Evolutionary conservation across 495 filamentous ascomycete genomes (phyloP), one percentile per base, ranked within the genome.

Genomic region (Aspergillus sclerotioniger): DNA sequence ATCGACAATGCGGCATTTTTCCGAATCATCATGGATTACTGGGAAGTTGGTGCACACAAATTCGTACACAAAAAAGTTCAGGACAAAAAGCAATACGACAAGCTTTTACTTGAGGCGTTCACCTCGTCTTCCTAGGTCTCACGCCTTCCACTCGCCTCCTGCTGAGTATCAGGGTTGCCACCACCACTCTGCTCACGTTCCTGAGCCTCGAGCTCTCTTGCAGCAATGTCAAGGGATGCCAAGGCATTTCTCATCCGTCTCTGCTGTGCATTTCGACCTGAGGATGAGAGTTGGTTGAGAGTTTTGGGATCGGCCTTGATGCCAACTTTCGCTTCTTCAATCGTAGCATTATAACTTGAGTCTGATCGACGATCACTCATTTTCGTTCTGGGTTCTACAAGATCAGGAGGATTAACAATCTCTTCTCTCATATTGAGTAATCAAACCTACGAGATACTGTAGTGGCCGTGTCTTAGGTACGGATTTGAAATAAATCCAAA

Each of bases 11-110:
- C n/a, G n/a, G 35, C 35, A 39, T 39, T 39, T 39, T 39, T 39
- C 9, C 3, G 25, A 19, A 43, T 45, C 8, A 46, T 47, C 3
- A n/a, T 31, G 9, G 31, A 39, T 29, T 57, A 50, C 41, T 57
- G 54, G 54, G 20, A 7, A 3, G 16, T 21, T 13, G 20, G 43
- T 41, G 54, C 46, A 3, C 1, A 13, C 3, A 51, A 51, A 28
- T 57, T 57, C 13, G n/a, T 57, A 8, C 15, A 31, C 9, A 19
- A 43, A 16, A 57, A 57, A 32, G 28, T 57, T 17, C 4, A 48
- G 16, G 54, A 57, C 28, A 57, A 57, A 17, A 28, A 57, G 21
- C 9, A 8, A 8, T 57, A 57, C 29, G 54, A 57, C 25, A 25
- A 41, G 17, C 12, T 28, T 1, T 25, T 57, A 8, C 54, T 8